A percentile compares a stretch with the other conserved stretches of the same genome.
Conservation (phyloP, 345 rosid species). For the Balakata baccata region DNA sequence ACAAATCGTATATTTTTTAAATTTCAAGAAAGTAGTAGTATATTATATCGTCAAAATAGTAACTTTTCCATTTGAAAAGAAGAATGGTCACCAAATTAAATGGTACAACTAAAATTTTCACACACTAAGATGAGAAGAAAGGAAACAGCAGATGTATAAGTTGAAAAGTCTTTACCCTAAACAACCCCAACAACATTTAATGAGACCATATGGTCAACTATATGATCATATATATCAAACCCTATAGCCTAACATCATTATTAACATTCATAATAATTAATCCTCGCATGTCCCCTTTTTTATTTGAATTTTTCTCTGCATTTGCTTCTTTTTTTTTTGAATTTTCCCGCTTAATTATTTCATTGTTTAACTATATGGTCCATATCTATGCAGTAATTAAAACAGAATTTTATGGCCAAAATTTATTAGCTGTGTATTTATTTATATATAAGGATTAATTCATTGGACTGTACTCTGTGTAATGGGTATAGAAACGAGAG, state of each 20-base stretch:
- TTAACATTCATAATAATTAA: background rate
- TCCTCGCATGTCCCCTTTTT: slow-evolving; percentile 6
- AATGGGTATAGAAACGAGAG: background rate
- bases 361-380: background rate
- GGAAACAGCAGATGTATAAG: background rate
- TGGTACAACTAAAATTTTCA: background rate
- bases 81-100: background rate
- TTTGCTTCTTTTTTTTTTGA: slow-evolving; percentile 10
- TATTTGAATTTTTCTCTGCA: slow-evolving; percentile 23
- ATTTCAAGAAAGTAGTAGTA: too few relatives aligned
- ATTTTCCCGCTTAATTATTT: slow-evolving; percentile 24
- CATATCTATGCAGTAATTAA: too few relatives aligned
- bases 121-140: background rate
- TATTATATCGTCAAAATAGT: too few relatives aligned
- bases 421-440: too few relatives aligned
- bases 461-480: too few relatives aligned
- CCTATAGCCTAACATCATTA: background rate
- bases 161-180: slow-evolving; percentile 7
- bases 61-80: too few relatives aligned
- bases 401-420: too few relatives aligned
- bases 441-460: too few relatives aligned
- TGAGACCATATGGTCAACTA: slow-evolving; percentile 23
- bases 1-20: too few relatives aligned
- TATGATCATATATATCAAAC: background rate
- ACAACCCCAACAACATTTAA: slow-evolving; percentile 23